phyloP scores from a whole-genome alignment of 768 basidiomycete genomes.

The Lentinula boryana region DNA sequence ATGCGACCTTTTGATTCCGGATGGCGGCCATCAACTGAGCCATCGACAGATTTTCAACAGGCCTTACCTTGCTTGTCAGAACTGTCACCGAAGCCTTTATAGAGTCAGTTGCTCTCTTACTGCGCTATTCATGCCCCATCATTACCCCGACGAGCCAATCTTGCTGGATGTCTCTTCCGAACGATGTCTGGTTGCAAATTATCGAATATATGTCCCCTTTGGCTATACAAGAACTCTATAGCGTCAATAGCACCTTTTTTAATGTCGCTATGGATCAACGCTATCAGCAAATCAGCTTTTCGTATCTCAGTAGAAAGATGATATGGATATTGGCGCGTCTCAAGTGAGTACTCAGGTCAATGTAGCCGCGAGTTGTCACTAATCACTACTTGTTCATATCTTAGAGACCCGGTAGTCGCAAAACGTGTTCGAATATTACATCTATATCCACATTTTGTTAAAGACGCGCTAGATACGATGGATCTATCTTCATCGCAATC shows the following conservation, averaged over 20 bases:
- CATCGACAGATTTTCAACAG: not conserved
- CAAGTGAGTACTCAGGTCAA: constrained; percentile 22
- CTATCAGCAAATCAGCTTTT: constrained; percentile 44
- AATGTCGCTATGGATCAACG: constrained; percentile 35
- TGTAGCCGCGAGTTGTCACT: not conserved
- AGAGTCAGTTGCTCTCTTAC: not conserved
- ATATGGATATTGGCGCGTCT: constrained; percentile 16
- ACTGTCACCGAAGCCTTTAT: constrained; percentile 3
- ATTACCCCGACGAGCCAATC: not conserved
- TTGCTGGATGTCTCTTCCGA: constrained; percentile 10
- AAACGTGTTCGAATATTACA: constrained; percentile 42
- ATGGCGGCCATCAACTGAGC: not conserved
- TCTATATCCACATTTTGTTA: constrained; percentile 38
- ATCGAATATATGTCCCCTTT: constrained; percentile 27
- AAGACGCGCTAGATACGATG: constrained; percentile 13
- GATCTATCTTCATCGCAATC: not conserved
- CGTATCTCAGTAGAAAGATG: constrained; percentile 41
- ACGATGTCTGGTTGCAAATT: constrained; percentile 31
- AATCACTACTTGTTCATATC: not conserved
- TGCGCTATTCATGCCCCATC: not conserved
- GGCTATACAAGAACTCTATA: constrained; percentile 25
- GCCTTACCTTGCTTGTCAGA: not conserved
- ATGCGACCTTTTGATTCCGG: not conserved
- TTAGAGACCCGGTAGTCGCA: constrained; percentile 42
- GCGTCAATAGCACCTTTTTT: constrained; percentile 29